These are phyloP conservation scores for Clonostachys rosea DNA, from an alignment of 2,329 filamentous ascomycete species.

Conservation along the genomic window DNA sequence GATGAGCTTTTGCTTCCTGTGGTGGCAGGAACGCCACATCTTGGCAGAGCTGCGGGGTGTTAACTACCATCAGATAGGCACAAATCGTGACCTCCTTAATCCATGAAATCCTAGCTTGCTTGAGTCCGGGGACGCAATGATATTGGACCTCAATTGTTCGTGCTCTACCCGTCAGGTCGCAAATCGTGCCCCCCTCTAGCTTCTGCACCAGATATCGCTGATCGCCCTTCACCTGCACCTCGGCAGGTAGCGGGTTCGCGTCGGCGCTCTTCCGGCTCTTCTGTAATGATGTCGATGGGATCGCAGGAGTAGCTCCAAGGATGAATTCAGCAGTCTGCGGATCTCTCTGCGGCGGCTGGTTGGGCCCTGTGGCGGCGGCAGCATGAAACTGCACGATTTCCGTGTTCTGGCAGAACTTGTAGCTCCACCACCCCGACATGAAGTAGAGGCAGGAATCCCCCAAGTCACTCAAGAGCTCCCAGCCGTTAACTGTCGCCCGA, in stretches of 20 bases:
- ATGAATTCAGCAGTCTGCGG: conserved; percentile 71
- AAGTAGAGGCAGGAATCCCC: conserved; percentile 80
- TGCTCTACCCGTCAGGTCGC: conserved; percentile 78
- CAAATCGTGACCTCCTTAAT: conserved; percentile 93
- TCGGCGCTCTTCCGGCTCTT: conserved; percentile 14
- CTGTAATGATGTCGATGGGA: conserved; percentile 17
- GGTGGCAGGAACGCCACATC: conserved; percentile 84
- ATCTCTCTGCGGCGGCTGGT: conserved; percentile 73
- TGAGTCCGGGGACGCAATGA: conserved; percentile 71
- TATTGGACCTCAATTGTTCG: conserved; percentile 82
- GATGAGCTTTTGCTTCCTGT: conserved; percentile 69
- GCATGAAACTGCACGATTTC: conserved; percentile 91
- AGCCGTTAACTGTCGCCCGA: conserved; percentile 71
- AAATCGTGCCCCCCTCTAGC: conserved; percentile 73
- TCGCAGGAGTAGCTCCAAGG: conserved; percentile 53
- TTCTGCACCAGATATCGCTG: conserved; percentile 83
- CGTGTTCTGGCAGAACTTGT: conserved; percentile 87
- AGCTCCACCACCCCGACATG: conserved; percentile 90
- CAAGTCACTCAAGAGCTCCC: conserved; percentile 75
- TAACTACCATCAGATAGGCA: conserved; percentile 88
- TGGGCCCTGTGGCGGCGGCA: conserved; percentile 60
- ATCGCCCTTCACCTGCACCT: conserved; percentile 77
- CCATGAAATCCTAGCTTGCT: conserved; percentile 75
- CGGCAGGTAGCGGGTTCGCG: conserved; percentile 39
- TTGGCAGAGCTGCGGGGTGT: conserved; percentile 82